Evolutionary conservation across 257 asterid genomes (phyloP).

Genomic region (Schizonepeta tenuifolia): DNA sequence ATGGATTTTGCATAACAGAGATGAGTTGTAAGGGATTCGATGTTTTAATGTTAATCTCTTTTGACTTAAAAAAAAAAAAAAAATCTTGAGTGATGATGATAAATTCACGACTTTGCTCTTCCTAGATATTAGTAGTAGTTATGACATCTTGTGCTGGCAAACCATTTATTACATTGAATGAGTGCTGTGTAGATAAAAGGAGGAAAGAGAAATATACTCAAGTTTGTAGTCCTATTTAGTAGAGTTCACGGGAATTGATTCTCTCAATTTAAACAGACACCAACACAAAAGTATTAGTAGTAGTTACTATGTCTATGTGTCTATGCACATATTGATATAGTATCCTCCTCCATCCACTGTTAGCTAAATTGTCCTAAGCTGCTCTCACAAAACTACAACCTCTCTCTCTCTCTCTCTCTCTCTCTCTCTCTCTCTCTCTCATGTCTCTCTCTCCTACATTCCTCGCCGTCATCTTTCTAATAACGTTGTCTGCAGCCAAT

Average conservation of each 20-base stretch:
- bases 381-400: not conserved
- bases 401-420: no score
- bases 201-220: not conserved
- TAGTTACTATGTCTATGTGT: not conserved
- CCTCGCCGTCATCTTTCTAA: conserved; percentile 34
- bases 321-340: no score
- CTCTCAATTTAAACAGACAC: conserved; percentile 42
- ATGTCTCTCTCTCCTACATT: conserved; percentile 43
- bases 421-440: not conserved
- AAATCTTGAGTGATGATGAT: no score
- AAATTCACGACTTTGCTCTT: not conserved
- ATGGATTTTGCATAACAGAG: no score
- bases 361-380: conserved; percentile 46
- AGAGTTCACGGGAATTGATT: conserved; percentile 70
- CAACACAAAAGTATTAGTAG: not conserved
- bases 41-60: no score
- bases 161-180: not conserved
- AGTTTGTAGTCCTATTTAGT: not conserved
- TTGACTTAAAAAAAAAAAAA: no score
- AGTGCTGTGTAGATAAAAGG: not conserved
- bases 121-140: no score
- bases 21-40: no score
- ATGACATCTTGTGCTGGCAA: not conserved
- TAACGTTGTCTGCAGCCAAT: conserved; percentile 33
- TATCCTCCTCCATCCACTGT: conserved; percentile 17